A percentile compares a stretch with the other conserved stretches of the same genome.
Conservation (phyloP, 768 basidiomycete species). For the Hemileccinum impolitum region DNA sequence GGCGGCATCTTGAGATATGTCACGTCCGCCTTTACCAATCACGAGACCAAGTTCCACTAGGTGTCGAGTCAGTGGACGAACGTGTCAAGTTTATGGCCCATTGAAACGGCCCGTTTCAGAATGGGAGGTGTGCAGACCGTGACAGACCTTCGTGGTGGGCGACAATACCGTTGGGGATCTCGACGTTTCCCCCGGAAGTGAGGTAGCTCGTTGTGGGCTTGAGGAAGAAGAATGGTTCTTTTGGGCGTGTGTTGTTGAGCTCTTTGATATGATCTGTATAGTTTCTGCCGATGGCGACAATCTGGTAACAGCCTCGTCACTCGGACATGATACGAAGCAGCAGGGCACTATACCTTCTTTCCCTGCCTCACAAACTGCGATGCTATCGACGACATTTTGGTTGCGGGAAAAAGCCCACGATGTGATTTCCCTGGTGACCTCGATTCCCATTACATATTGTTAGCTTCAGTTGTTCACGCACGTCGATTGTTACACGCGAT, state of each 20-base stretch:
- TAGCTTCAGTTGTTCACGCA: no score
- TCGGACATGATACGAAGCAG: neutral
- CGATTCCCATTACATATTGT: no score
- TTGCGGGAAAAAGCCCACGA: slow-evolving; percentile 2
- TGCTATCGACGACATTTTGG: slow-evolving; percentile 32
- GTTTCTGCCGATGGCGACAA: slow-evolving; percentile 95
- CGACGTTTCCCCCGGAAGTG: slow-evolving; percentile 68
- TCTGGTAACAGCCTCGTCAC: slow-evolving; percentile 40
- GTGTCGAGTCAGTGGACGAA: no score
- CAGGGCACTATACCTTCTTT: slow-evolving; percentile 37
- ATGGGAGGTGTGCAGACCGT: neutral
- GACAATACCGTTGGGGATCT: slow-evolving; percentile 80
- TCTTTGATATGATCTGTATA: slow-evolving; percentile 92
- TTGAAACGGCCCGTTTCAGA: no score
- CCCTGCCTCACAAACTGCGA: slow-evolving; percentile 43
- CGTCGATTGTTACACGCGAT: no score
- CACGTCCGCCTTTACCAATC: slow-evolving; percentile 82
- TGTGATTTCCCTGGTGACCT: no score
- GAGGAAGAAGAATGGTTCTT: slow-evolving; percentile 97
- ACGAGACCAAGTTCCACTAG: slow-evolving; percentile 95
- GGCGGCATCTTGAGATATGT: slow-evolving; percentile 73
- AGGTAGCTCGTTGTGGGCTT: slow-evolving; percentile 95
- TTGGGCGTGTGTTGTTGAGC: slow-evolving; percentile 77
- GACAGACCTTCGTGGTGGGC: slow-evolving; percentile 91
- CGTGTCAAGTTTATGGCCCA: no score